Base-by-base conservation (phyloP, 495 filamentous ascomycete genomes). In the Penicillium pancosmium region DNA sequence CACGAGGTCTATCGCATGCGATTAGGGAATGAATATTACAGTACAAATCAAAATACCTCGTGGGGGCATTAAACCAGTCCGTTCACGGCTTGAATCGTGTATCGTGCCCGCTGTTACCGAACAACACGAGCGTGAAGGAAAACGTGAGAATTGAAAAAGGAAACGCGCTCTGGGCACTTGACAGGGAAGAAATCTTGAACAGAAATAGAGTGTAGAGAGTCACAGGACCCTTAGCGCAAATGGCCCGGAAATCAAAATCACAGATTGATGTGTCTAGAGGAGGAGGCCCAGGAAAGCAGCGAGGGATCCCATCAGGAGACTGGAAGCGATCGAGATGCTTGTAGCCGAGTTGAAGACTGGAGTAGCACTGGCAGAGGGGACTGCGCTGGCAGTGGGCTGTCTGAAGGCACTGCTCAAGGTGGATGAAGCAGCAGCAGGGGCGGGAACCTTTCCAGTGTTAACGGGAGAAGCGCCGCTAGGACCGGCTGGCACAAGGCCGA, bases 401-500 rank as follows among this genome's bases (percentile, higher is more conserved):
- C 51, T 8, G 33, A 55, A 47, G 2, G 51, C 51, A 34, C 52
- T 56, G 49, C 25, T 51, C 49, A 12, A 18, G 13, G 53, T 31
- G 13, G 65, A 59, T 4, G 56, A 65, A 18, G 68, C 63, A 11
- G 50, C 49, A 40, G 53, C 65, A 6, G 57, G 57, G 0, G 52
- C 56, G 4, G 71, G 71, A 41, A 68, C 46, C 13, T 64, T 56
- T 15, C 68, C 66, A 34, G 69, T 66, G 46, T 56, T 62, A 18
- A 64, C 67, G 5, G 66, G 60, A 23, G 63, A 55, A 36, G 50
- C 51, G 25, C 55, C 52, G 48, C 60, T 68, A 9, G 66, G 60
- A 21, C 34, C 57, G 19, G 56, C 69, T 4, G 66, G 69, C 13
- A 70, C 67, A 47, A 66, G 49, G 49, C 78, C 54, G 71, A 70